Conservation (phyloP, 495 filamentous ascomycete genomes). For the Massariosphaeria phaeospora region DNA sequence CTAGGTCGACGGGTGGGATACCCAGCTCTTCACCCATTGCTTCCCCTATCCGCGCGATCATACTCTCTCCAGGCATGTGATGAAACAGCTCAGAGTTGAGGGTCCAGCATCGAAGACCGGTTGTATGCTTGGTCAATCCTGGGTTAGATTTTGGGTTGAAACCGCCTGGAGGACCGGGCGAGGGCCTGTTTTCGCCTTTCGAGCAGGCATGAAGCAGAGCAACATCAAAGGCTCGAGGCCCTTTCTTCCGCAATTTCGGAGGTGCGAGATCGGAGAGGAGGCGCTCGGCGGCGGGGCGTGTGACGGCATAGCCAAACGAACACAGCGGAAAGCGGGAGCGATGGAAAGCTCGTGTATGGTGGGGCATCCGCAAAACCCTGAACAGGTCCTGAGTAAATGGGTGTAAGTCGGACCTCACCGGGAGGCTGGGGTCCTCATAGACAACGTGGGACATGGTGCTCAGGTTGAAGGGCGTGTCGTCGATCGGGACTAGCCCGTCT, state of each 20-base stretch:
- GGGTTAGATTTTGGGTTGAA: conserved; percentile 24
- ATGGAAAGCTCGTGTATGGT: conserved; percentile 40
- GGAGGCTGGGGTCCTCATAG: conserved; percentile 32
- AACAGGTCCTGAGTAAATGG: conserved; percentile 35
- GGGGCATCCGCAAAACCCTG: conserved; percentile 29
- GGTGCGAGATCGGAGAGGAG: conserved; percentile 32
- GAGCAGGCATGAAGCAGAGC: conserved; percentile 36
- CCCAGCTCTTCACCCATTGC: conserved; percentile 3
- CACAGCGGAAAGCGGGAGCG: conserved; percentile 43
- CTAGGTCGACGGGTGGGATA: conserved; percentile 34
- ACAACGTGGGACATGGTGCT: conserved; percentile 27
- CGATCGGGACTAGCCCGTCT: conserved; percentile 22
- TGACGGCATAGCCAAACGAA: conserved; percentile 47
- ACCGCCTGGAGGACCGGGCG: conserved; percentile 15
- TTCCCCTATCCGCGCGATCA: conserved; percentile 18
- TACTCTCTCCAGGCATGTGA: conserved; percentile 34
- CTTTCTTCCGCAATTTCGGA: conserved; percentile 16
- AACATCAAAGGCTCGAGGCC: conserved; percentile 36
- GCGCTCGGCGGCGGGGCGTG: conserved; percentile 32
- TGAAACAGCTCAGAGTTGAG: conserved; percentile 39
- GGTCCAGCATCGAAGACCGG: conserved; percentile 37
- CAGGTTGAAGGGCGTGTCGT: conserved; percentile 28
- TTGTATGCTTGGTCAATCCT: conserved; percentile 17
- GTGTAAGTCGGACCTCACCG: conserved; percentile 29
- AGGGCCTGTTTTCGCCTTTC: conserved; percentile 24